Conservation (phyloP, 176 grass and related monocot species). For the Carex kokanica region DNA sequence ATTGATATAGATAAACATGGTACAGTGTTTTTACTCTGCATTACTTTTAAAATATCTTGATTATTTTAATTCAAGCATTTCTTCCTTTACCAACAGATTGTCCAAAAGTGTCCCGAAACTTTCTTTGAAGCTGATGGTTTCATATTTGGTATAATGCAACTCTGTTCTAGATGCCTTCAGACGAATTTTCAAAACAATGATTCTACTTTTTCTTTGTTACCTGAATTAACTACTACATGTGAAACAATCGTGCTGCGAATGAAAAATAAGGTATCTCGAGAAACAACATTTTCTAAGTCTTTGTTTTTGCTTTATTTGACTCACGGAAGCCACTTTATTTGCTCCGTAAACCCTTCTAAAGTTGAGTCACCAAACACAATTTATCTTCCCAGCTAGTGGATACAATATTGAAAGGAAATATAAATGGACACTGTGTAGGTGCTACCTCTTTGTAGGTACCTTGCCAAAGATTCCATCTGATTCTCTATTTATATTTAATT, state of each 20-base stretch:
- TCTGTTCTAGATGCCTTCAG: conserved; percentile 54
- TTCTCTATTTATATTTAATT: conserved; percentile 30
- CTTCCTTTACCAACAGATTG: conserved; percentile 42
- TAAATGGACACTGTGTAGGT: not conserved
- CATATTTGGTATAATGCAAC: conserved; percentile 50
- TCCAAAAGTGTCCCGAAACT: conserved; percentile 64
- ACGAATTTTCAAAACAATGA: conserved; percentile 50
- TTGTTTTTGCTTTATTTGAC: not conserved
- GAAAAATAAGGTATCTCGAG: conserved; percentile 56
- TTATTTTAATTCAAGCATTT: not conserved
- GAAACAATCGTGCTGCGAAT: conserved; percentile 56
- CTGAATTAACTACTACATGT: conserved; percentile 56
- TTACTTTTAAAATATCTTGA: not conserved
- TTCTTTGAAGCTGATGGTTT: conserved; percentile 79
- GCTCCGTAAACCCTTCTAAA: not conserved
- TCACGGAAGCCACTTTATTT: not conserved
- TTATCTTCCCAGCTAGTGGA: not conserved
- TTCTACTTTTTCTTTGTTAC: conserved; percentile 50
- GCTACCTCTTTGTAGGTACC: conserved; percentile 4
- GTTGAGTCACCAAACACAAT: not conserved
- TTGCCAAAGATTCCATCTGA: conserved; percentile 13
- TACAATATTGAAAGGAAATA: conserved; percentile 5
- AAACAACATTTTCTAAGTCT: conserved; percentile 18
- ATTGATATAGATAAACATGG: not conserved
- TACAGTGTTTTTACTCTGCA: not conserved